Conservation (phyloP, 805 yeast genomes). For the Saturnispora bothae region DNA sequence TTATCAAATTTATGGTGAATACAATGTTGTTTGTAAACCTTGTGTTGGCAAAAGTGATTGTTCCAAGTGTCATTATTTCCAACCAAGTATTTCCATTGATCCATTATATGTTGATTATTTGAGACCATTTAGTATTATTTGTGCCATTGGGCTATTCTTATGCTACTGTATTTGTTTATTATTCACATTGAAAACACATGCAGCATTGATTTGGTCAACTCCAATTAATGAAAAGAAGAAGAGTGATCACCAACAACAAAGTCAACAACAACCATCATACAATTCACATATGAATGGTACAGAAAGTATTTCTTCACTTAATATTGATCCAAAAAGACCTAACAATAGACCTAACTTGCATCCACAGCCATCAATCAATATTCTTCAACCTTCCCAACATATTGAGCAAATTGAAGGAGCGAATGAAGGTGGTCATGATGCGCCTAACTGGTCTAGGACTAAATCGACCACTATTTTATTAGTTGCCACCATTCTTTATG, state of each 20-base stretch:
- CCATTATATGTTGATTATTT: constrained; percentile 54
- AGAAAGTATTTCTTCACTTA: constrained; percentile 20
- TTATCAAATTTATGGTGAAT: constrained; percentile 82
- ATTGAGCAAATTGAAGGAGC: neutral
- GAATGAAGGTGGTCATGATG: constrained; percentile 72
- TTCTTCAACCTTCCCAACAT: constrained; percentile 8
- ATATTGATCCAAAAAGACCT: constrained; percentile 9
- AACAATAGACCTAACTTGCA: constrained; percentile 6
- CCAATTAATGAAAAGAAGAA: constrained; percentile 34
- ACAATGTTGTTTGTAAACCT: constrained; percentile 60
- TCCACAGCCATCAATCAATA: constrained; percentile 7
- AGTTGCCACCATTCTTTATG: constrained; percentile 78
- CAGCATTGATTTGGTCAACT: constrained; percentile 89
- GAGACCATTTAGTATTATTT: constrained; percentile 71
- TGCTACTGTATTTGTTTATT: constrained; percentile 84
- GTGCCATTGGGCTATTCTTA: constrained; percentile 69
- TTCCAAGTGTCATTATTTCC: constrained; percentile 63
- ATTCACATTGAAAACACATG: constrained; percentile 93
- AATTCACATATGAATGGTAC: neutral
- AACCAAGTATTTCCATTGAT: constrained; percentile 66
- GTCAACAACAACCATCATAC: neutral
- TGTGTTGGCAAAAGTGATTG: constrained; percentile 41
- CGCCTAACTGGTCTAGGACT: constrained; percentile 90
- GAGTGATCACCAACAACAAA: constrained; percentile 1
- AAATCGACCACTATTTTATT: constrained; percentile 77